A percentile compares a stretch with the other conserved stretches of the same genome.
phyloP scores from a whole-genome alignment of 495 filamentous ascomycete species.

The Articulospora tetracladia region DNA sequence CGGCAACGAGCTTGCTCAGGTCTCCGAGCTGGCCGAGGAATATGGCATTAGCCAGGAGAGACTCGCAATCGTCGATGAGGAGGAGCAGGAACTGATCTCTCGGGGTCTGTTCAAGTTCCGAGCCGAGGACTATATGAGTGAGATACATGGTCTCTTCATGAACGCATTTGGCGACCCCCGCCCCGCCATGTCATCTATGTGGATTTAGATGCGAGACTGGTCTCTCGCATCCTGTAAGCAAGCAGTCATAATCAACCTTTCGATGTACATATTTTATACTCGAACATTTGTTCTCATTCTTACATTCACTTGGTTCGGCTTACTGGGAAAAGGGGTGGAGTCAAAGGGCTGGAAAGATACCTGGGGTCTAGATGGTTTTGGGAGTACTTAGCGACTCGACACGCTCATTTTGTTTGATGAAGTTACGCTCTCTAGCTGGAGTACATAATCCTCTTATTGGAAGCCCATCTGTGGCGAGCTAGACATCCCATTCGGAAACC shows the following conservation, averaged over 20 bases:
- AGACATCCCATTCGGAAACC: background rate
- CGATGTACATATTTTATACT: background rate
- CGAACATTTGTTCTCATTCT: background rate
- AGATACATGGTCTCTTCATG: constrained; percentile 67
- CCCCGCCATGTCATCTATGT: constrained; percentile 23
- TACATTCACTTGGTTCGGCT: background rate
- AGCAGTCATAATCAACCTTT: background rate
- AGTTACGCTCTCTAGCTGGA: background rate
- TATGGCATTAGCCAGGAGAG: constrained; percentile 57
- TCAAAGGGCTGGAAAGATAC: background rate
- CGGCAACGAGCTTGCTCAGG: constrained; percentile 69
- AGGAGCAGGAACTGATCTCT: constrained; percentile 60
- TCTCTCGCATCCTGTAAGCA: background rate
- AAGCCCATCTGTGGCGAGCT: background rate
- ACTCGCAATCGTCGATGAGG: constrained; percentile 62
- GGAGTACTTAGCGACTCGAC: background rate
- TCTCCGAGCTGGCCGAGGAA: constrained; percentile 83
- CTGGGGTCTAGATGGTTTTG: background rate
- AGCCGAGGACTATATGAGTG: constrained; percentile 78
- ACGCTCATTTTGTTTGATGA: background rate
- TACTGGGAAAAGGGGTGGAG: background rate
- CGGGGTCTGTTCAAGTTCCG: constrained; percentile 71
- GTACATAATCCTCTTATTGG: background rate
- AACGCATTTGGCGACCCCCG: constrained; percentile 36
- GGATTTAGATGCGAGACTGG: constrained; percentile 27